A percentile compares a stretch with the other conserved stretches of the same genome.
Conservation (phyloP, 2,329 filamentous ascomycete genomes). For the Dothistroma pini region DNA sequence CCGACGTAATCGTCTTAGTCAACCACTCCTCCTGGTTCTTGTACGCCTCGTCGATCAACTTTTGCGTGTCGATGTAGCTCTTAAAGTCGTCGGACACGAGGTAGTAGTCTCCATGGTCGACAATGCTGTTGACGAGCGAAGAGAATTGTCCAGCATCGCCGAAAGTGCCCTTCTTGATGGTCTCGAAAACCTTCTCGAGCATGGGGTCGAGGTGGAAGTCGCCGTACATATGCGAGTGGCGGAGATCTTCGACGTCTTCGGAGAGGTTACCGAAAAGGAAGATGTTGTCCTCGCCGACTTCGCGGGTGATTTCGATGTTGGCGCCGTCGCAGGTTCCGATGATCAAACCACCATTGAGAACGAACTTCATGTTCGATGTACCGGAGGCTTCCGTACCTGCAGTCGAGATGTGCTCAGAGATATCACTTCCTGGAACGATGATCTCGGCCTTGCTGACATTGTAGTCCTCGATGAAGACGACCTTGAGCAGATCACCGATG, state of each 20-base stretch:
- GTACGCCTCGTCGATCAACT: slow-evolving; percentile 87
- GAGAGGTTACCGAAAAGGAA: slow-evolving; percentile 97
- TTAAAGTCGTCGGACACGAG: slow-evolving; percentile 96
- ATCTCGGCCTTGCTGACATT: slow-evolving; percentile 99
- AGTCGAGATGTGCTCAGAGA: slow-evolving; percentile 98
- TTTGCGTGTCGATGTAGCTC: slow-evolving; percentile 88
- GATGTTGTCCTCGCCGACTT: slow-evolving; percentile 95
- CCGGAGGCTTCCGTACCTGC: slow-evolving; percentile 86
- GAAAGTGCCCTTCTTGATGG: slow-evolving; percentile 76
- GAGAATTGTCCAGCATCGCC: slow-evolving; percentile 74
- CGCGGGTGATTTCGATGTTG: slow-evolving; percentile 89
- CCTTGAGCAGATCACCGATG: slow-evolving; percentile 90
- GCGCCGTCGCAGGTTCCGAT: slow-evolving; percentile 98
- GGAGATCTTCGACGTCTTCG: slow-evolving; percentile 94
- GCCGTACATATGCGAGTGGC: slow-evolving; percentile 83
- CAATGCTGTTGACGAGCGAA: slow-evolving; percentile 79
- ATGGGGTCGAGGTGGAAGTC: slow-evolving; percentile 72
- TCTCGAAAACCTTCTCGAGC: slow-evolving; percentile 75
- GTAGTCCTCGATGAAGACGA: slow-evolving; percentile 96
- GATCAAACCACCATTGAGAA: slow-evolving; percentile 92
- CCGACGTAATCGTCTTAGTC: slow-evolving; percentile 81
- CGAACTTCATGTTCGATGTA: slow-evolving; percentile 99
- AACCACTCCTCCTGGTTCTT: slow-evolving; percentile 90
- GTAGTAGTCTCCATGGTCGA: slow-evolving; percentile 95
- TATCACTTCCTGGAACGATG: slow-evolving; percentile 87